Percentiles rank a stretch among this genome's conserved stretches.
Evolutionary conservation across 768 basidiomycete genomes (phyloP).

Genomic region (Boletus huronensis): DNA sequence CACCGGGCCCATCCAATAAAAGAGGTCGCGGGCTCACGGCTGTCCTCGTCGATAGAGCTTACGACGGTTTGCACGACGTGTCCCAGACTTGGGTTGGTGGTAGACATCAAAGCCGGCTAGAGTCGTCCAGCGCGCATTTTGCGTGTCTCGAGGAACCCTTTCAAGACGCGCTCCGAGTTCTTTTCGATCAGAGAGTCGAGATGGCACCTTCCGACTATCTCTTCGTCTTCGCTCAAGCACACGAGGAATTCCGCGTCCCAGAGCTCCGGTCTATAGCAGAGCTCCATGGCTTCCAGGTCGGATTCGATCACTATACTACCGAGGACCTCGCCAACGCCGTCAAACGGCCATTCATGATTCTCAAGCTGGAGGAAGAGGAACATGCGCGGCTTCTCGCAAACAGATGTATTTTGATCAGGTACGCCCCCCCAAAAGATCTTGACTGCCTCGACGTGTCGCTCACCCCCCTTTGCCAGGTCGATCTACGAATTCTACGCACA

Average conservation of each 20-base stretch:
- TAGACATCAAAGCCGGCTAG: constrained; percentile 25
- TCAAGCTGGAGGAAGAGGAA: constrained; percentile 64
- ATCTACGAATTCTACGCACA: constrained; percentile 77
- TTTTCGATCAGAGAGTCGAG: not conserved
- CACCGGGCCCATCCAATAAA: not conserved
- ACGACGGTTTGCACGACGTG: constrained; percentile 33
- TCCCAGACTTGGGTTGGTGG: constrained; percentile 14
- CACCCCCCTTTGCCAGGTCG: constrained; percentile 43
- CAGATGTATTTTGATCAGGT: constrained; percentile 86
- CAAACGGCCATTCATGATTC: constrained; percentile 69
- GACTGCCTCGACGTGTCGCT: not conserved
- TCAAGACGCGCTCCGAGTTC: not conserved
- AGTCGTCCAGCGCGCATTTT: not conserved
- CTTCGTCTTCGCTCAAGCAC: constrained; percentile 76
- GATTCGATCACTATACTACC: constrained; percentile 39
- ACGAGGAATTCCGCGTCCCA: constrained; percentile 80
- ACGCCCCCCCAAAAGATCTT: constrained; percentile 15
- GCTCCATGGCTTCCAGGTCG: constrained; percentile 61
- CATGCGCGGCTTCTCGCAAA: constrained; percentile 71
- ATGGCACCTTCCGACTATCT: constrained; percentile 43
- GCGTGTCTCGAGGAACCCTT: not conserved
- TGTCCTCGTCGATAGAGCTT: constrained; percentile 31
- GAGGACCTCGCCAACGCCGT: constrained; percentile 45
- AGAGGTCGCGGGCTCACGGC: constrained; percentile 25
- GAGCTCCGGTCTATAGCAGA: constrained; percentile 78